These are phyloP conservation scores for Jacaranda copaia DNA, from an alignment of 257 asterid genomes.

Conservation along the genomic window DNA sequence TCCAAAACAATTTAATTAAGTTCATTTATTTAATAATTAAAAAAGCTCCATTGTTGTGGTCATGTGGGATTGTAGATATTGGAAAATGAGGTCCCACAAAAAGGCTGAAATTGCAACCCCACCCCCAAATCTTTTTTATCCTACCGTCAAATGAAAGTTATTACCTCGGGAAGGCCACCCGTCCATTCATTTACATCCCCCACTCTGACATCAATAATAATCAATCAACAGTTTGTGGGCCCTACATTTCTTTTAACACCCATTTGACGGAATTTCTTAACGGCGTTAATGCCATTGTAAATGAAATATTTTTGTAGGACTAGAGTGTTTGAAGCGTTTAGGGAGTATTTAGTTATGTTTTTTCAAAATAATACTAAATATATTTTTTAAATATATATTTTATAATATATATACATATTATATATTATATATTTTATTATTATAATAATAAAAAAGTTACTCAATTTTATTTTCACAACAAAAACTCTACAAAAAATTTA, in stretches of 20 bases:
- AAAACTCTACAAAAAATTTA: too few relatives aligned
- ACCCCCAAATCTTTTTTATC: constrained; percentile 34
- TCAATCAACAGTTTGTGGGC: constrained; percentile 27
- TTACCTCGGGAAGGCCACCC: constrained; percentile 65
- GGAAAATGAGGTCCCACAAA: constrained; percentile 30
- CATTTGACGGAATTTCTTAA: constrained; percentile 43
- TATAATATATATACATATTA: too few relatives aligned
- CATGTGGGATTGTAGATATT: background rate
- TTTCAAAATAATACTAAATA: too few relatives aligned
- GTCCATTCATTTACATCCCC: constrained; percentile 44
- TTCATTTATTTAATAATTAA: too few relatives aligned
- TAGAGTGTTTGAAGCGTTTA: background rate
- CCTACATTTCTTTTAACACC: background rate
- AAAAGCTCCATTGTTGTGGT: too few relatives aligned
- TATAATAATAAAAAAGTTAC: too few relatives aligned
- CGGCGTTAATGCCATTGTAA: constrained; percentile 39
- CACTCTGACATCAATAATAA: constrained; percentile 50
- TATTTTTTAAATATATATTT: too few relatives aligned
- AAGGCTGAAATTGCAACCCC: constrained; percentile 19
- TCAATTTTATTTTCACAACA: too few relatives aligned
- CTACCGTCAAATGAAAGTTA: constrained; percentile 46
- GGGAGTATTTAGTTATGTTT: too few relatives aligned
- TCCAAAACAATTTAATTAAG: too few relatives aligned
- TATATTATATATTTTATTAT: too few relatives aligned
- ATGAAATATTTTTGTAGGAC: background rate